phyloP scores from a whole-genome alignment of 148 eudicot species.

The Pouteria glomerata region DNA sequence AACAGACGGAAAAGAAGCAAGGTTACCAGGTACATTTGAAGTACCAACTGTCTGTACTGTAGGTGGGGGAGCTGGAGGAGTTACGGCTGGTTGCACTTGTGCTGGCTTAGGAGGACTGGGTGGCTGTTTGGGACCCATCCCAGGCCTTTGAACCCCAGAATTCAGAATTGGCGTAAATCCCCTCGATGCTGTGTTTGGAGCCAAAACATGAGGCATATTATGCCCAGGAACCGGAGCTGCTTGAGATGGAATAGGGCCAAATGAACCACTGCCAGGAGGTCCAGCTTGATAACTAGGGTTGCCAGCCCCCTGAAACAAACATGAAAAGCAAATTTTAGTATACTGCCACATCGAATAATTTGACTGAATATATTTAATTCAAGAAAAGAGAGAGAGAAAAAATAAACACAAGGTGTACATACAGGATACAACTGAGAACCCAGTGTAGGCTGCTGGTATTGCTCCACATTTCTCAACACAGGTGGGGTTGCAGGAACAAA shows the following conservation, averaged over 20 bases:
- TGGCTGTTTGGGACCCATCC: slow-evolving; percentile 59
- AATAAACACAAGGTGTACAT: slow-evolving; percentile 17
- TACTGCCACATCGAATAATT: not conserved
- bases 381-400: not conserved
- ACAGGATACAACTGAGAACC: slow-evolving; percentile 84
- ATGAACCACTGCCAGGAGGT: slow-evolving; percentile 45
- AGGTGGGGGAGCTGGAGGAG: slow-evolving; percentile 87
- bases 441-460: slow-evolving; percentile 81
- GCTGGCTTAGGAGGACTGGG: slow-evolving; percentile 64
- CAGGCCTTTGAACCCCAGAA: slow-evolving; percentile 65
- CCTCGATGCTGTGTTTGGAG: slow-evolving; percentile 44
- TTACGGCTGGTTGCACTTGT: slow-evolving; percentile 41
- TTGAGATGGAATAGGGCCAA: slow-evolving; percentile 55
- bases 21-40: slow-evolving; percentile 85
- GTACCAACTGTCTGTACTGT: slow-evolving; percentile 89
- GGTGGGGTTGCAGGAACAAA: slow-evolving; percentile 73
- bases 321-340: not conserved
- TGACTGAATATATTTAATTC: not conserved
- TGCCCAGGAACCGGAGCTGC: slow-evolving; percentile 46
- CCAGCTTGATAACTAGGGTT: slow-evolving; percentile 58
- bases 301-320: slow-evolving; percentile 44
- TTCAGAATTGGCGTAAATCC: slow-evolving; percentile 70
- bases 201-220: slow-evolving; percentile 54
- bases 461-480: slow-evolving; percentile 62
- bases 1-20: not conserved